Evolutionary conservation across 2,329 filamentous ascomycete genomes (phyloP).

Genomic region (Aspergillus bombycis): DNA sequence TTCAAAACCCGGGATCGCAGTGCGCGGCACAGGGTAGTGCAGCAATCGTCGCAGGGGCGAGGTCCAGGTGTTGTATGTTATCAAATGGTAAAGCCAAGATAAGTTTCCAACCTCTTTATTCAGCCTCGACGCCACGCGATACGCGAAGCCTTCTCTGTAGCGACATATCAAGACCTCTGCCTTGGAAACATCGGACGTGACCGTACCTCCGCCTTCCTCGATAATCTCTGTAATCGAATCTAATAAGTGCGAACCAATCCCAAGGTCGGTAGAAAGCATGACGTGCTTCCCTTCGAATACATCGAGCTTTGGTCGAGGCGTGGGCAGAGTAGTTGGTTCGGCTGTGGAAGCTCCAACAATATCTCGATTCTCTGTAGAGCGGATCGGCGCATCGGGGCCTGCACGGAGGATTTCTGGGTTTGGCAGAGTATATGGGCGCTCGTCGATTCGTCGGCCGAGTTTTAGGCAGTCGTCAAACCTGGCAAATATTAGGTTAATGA

Average conservation of each 20-base stretch:
- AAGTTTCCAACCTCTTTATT: slow-evolving; percentile 88
- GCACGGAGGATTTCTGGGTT: slow-evolving; percentile 78
- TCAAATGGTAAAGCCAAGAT: slow-evolving; percentile 90
- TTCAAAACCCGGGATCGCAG: slow-evolving; percentile 79
- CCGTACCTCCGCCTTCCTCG: slow-evolving; percentile 67
- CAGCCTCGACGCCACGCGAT: slow-evolving; percentile 72
- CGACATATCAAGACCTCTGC: slow-evolving; percentile 87
- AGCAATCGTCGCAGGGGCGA: slow-evolving; percentile 80
- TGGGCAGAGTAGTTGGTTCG: slow-evolving; percentile 46
- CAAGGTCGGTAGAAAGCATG: slow-evolving; percentile 75
- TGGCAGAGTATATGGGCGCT: slow-evolving; percentile 82
- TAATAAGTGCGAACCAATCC: slow-evolving; percentile 67
- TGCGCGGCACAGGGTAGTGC: slow-evolving; percentile 82
- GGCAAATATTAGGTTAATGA: background rate
- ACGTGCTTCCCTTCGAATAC: slow-evolving; percentile 80
- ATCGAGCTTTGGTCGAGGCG: slow-evolving; percentile 57
- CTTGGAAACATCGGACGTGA: slow-evolving; percentile 67
- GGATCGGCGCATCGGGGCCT: slow-evolving; percentile 58
- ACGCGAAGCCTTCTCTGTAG: slow-evolving; percentile 80
- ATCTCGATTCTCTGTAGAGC: slow-evolving; percentile 61
- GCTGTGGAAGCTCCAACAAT: slow-evolving; percentile 69
- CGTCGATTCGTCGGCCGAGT: slow-evolving; percentile 86
- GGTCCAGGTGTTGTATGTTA: slow-evolving; percentile 86
- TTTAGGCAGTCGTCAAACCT: slow-evolving; percentile 98
- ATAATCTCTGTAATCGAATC: slow-evolving; percentile 74